Conservation (phyloP, 305 asterid species). For the Rubia balearica region DNA sequence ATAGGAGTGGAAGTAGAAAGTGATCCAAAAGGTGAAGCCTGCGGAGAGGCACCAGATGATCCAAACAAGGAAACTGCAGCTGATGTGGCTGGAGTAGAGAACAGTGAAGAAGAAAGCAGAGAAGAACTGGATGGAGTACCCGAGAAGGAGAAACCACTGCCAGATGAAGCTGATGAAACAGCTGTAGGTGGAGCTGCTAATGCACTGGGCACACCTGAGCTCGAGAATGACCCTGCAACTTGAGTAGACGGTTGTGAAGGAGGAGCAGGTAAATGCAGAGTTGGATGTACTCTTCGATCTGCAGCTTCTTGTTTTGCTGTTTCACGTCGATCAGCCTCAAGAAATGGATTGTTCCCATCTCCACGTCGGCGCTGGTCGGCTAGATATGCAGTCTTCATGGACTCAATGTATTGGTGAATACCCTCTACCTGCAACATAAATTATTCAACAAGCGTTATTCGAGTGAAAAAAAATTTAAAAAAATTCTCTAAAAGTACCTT, state of each 20-base stretch:
- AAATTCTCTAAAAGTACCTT: background rate
- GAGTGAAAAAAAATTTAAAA: background rate
- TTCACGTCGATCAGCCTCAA: conserved; percentile 92
- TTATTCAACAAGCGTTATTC: conserved; percentile 10
- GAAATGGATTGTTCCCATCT: conserved; percentile 74
- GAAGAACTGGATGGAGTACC: conserved; percentile 58
- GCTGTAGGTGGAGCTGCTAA: conserved; percentile 38
- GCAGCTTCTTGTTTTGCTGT: conserved; percentile 93
- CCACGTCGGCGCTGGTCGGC: conserved; percentile 86
- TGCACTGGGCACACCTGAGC: conserved; percentile 50
- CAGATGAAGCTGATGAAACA: conserved; percentile 45
- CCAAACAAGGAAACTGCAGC: conserved; percentile 55
- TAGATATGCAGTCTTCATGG: conserved; percentile 91
- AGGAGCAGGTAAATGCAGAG: conserved; percentile 73
- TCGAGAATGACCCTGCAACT: conserved; percentile 39
- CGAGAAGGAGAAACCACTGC: conserved; percentile 58
- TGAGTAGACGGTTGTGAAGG: conserved; percentile 53
- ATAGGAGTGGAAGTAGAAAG: conserved; percentile 49
- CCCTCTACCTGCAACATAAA: conserved; percentile 59
- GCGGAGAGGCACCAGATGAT: conserved; percentile 52
- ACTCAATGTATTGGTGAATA: conserved; percentile 89
- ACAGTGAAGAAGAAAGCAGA: conserved; percentile 59
- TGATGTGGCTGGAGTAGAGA: conserved; percentile 65
- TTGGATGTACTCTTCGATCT: conserved; percentile 87
- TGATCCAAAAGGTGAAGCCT: conserved; percentile 57